Percentiles rank a stretch among this genome's conserved stretches.
Evolutionary conservation across 768 basidiomycete genomes (phyloP).

Genomic region (Termitomyces titanicus): DNA sequence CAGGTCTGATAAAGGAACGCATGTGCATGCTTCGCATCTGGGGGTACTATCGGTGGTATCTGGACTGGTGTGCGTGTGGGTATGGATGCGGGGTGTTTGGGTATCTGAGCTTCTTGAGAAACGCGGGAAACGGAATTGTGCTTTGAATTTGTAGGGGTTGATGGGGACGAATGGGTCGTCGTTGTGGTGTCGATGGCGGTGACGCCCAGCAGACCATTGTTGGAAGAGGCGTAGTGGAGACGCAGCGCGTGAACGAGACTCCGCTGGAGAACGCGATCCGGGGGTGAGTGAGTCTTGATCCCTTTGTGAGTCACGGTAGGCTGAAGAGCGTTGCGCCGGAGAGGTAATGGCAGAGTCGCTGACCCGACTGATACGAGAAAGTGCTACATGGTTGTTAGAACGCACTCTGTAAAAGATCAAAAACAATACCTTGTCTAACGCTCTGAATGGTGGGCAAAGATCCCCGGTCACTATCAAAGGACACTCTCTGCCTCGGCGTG

Average conservation of each 20-base stretch:
- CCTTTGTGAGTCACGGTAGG: constrained; percentile 20
- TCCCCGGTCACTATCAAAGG: constrained; percentile 50
- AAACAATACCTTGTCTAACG: constrained; percentile 34
- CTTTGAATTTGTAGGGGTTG: constrained; percentile 44
- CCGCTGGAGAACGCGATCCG: constrained; percentile 44
- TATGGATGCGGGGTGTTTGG: constrained; percentile 4
- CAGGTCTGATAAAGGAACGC: neutral
- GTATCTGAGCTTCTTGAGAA: constrained; percentile 3
- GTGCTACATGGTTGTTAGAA: constrained; percentile 17
- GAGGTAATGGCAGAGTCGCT: constrained; percentile 33
- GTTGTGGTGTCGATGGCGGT: constrained; percentile 35
- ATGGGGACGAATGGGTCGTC: constrained; percentile 57
- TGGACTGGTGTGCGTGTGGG: neutral
- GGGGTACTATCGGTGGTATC: constrained; percentile 1
- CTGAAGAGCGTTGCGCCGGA: constrained; percentile 26
- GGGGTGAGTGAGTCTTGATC: constrained; percentile 19
- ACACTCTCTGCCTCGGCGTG: constrained; percentile 48
- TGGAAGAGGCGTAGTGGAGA: constrained; percentile 63
- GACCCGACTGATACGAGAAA: constrained; percentile 25
- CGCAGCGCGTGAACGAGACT: constrained; percentile 33
- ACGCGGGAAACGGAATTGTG: constrained; percentile 15
- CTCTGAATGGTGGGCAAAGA: constrained; percentile 36
- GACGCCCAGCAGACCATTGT: constrained; percentile 47
- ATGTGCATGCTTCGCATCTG: constrained; percentile 5
- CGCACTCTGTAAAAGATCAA: neutral